Conservation (phyloP, 768 basidiomycete genomes). For the Fomitopsis serialis region DNA sequence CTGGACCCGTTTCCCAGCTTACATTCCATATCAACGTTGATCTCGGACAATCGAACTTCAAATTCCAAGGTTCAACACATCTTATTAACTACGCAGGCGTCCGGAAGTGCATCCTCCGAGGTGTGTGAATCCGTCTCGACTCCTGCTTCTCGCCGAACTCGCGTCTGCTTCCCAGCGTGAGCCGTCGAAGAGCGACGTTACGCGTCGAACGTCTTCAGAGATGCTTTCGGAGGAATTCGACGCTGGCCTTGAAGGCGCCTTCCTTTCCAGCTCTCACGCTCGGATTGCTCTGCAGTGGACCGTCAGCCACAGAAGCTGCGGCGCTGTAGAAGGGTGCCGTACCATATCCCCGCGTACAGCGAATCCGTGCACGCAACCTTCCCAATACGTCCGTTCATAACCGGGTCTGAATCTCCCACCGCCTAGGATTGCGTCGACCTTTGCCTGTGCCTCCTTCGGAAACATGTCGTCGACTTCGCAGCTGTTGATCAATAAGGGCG, state of each 20-base stretch:
- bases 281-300: constrained; percentile 27
- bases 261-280: constrained; percentile 57
- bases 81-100: too few relatives aligned
- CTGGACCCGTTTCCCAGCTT: too few relatives aligned
- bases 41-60: too few relatives aligned
- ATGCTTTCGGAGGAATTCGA: constrained; percentile 45
- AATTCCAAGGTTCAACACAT: too few relatives aligned
- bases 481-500: constrained; percentile 39
- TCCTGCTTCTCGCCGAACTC: not conserved
- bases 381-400: constrained; percentile 30
- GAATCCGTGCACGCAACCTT: constrained; percentile 26
- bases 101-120: not conserved
- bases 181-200: not conserved
- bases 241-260: constrained; percentile 49
- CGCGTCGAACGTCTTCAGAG: constrained; percentile 2
- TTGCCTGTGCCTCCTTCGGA: constrained; percentile 26
- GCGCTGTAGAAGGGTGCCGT: constrained; percentile 20
- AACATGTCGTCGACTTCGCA: constrained; percentile 31
- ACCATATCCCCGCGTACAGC: constrained; percentile 39
- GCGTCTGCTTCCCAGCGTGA: not conserved
- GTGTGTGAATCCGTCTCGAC: not conserved
- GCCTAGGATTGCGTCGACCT: constrained; percentile 35
- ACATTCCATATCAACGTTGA: too few relatives aligned
- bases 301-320: not conserved
- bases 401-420: constrained; percentile 33